phyloP scores from a whole-genome alignment of 2,329 filamentous ascomycete species.

The Aspergillus fijiensis region DNA sequence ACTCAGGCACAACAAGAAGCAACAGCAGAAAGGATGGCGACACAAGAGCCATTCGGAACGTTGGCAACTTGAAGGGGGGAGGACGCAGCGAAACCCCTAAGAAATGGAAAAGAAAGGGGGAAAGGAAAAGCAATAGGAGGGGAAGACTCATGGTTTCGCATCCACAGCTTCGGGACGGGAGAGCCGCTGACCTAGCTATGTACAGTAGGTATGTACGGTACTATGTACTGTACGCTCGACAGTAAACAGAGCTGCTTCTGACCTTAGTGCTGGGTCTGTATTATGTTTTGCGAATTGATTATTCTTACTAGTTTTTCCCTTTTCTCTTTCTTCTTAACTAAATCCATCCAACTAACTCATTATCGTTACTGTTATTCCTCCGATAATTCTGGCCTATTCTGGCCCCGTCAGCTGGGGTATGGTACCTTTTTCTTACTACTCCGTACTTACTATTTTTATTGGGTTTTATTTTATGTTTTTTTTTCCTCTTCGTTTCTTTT shows the following conservation, averaged over 20 bases:
- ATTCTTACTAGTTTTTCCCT: constrained; percentile 16
- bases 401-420: constrained; percentile 7
- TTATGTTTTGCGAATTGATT: constrained; percentile 8
- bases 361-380: constrained; percentile 6
- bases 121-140: constrained; percentile 3
- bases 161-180: constrained; percentile 34
- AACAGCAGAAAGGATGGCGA: neutral
- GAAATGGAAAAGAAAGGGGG: constrained; percentile 28
- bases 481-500: constrained; percentile 2
- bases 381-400: constrained; percentile 6
- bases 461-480: neutral
- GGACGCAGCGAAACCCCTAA: constrained; percentile 15
- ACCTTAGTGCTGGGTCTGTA: neutral
- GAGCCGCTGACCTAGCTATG: constrained; percentile 24
- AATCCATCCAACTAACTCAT: constrained; percentile 5
- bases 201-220: no score
- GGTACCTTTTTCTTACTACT: constrained; percentile 4
- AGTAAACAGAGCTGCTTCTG: constrained; percentile 19
- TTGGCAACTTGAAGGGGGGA: constrained; percentile 14
- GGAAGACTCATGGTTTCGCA: constrained; percentile 8
- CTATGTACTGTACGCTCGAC: constrained; percentile 20
- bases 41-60: constrained; percentile 9
- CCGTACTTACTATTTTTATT: constrained; percentile 4
- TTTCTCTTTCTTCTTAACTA: constrained; percentile 15
- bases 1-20: neutral